Evolutionary conservation across 805 yeast genomes (phyloP).

Genomic region (Torulaspora microellipsoides): DNA sequence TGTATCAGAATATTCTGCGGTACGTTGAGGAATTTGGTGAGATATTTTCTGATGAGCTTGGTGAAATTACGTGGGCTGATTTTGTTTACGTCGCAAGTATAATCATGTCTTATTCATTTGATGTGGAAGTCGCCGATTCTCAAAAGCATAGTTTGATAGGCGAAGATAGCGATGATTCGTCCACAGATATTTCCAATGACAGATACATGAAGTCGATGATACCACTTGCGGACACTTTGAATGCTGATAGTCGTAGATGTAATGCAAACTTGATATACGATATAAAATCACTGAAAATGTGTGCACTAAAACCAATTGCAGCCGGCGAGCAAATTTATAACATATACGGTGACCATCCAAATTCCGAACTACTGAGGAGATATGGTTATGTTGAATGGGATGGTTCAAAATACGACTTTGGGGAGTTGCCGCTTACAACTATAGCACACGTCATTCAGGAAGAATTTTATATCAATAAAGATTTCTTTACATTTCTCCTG

Average conservation of each 20-base stretch:
- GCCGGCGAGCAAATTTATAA: conserved; percentile 76
- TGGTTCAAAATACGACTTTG: conserved; percentile 75
- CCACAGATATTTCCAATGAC: conserved; percentile 37
- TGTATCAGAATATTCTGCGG: conserved; percentile 43
- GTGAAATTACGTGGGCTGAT: conserved; percentile 45
- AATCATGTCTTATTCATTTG: conserved; percentile 89
- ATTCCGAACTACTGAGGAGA: conserved; percentile 81
- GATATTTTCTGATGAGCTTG: conserved; percentile 21
- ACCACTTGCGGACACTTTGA: conserved; percentile 86
- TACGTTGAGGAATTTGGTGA: conserved; percentile 26
- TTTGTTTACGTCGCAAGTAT: conserved; percentile 73
- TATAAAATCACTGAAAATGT: conserved; percentile 57
- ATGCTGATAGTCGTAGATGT: conserved; percentile 72
- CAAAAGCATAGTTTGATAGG: conserved; percentile 34
- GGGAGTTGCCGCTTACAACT: conserved; percentile 54
- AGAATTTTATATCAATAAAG: conserved; percentile 21
- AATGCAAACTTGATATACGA: conserved; percentile 68
- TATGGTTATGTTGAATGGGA: conserved; percentile 83
- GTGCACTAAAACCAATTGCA: conserved; percentile 54
- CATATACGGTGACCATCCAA: conserved; percentile 87
- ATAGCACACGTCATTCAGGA: conserved; percentile 33
- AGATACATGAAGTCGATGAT: conserved; percentile 75
- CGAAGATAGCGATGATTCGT: conserved; percentile 35
- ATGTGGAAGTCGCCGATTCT: conserved; percentile 48
- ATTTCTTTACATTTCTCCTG: conserved; percentile 37